These are phyloP conservation scores for Peniophora sp. DNA, from an alignment of 1,284 basidiomycete species.

Conservation along the genomic window DNA sequence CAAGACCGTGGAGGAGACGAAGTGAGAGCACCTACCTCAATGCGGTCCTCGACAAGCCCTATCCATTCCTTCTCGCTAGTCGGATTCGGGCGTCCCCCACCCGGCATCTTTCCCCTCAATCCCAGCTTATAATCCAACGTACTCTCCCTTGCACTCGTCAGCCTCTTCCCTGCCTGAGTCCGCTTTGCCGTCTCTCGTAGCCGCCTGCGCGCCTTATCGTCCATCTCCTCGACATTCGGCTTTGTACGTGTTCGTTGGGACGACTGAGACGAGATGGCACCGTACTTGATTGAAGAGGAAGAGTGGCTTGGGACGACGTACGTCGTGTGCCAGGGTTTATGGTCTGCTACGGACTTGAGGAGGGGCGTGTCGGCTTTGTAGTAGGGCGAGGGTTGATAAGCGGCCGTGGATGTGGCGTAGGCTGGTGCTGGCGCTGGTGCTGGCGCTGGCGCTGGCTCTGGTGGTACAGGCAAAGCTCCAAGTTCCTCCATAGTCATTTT, in stretches of 20 bases:
- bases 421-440: not conserved
- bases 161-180: constrained; percentile 42
- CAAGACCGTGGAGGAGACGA: not conserved
- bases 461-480: no score
- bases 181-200: constrained; percentile 47
- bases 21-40: constrained; percentile 45
- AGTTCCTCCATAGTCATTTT: no score
- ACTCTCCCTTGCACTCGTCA: constrained; percentile 63
- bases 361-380: constrained; percentile 37
- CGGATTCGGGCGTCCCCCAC: constrained; percentile 37
- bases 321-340: constrained; percentile 64
- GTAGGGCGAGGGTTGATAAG: not conserved
- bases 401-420: not conserved
- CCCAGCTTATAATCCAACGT: constrained; percentile 71
- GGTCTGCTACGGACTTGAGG: constrained; percentile 43
- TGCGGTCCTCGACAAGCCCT: constrained; percentile 70
- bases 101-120: constrained; percentile 27
- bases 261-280: constrained; percentile 28
- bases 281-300: constrained; percentile 43
- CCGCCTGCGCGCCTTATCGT: constrained; percentile 42
- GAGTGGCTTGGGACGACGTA: constrained; percentile 55
- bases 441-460: no score
- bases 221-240: constrained; percentile 21
- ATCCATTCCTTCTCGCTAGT: constrained; percentile 69
- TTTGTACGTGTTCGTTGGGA: constrained; percentile 13